phyloP scores from a whole-genome alignment of 2,329 filamentous ascomycete species.

The Fusarium ambrosium region DNA sequence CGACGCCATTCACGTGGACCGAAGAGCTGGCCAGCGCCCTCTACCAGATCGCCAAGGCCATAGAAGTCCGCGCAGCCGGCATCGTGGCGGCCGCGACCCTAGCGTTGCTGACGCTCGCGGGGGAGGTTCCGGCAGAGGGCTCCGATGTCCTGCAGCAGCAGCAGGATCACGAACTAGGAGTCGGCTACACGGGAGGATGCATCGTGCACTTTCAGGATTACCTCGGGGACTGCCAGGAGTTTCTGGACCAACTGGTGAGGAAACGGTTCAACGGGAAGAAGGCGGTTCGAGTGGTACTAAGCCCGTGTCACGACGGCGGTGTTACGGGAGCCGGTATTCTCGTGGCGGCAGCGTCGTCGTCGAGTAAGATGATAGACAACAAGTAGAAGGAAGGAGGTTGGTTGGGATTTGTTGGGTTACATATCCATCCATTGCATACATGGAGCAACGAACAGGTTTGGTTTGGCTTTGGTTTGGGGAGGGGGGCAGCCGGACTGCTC shows the following conservation, averaged over 20 bases:
- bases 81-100: slow-evolving; percentile 81
- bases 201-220: slow-evolving; percentile 86
- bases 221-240: slow-evolving; percentile 75
- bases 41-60: slow-evolving; percentile 76
- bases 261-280: slow-evolving; percentile 45
- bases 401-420: slow-evolving; percentile 18
- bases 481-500: slow-evolving; percentile 27
- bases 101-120: slow-evolving; percentile 76
- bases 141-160: slow-evolving; percentile 23
- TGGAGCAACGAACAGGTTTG: not conserved
- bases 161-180: slow-evolving; percentile 70
- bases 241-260: slow-evolving; percentile 69
- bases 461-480: not conserved
- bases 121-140: slow-evolving; percentile 67
- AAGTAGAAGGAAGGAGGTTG: slow-evolving; percentile 31
- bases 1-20: slow-evolving; percentile 72
- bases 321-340: slow-evolving; percentile 73
- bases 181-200: slow-evolving; percentile 85
- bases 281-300: slow-evolving; percentile 63
- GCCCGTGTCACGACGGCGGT: slow-evolving; percentile 72
- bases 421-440: slow-evolving; percentile 12
- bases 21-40: slow-evolving; percentile 69
- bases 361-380: slow-evolving; percentile 54
- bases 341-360: slow-evolving; percentile 59
- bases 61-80: slow-evolving; percentile 79